phyloP scores from a whole-genome alignment of 495 filamentous ascomycete genomes.

The Tuber indicum region DNA sequence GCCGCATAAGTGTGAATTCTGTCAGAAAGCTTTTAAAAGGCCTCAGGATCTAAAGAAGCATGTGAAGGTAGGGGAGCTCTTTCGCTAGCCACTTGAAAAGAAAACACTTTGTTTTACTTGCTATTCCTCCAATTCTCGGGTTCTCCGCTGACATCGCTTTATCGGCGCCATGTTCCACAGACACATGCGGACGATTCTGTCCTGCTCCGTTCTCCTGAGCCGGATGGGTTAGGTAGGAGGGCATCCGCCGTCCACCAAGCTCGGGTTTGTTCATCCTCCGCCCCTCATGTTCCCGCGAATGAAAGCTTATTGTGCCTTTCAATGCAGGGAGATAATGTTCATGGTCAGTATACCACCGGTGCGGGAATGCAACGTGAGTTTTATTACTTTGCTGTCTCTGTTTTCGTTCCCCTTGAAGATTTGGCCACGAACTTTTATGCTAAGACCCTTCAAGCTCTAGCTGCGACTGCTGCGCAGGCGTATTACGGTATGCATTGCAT shows the following conservation, averaged over 20 bases:
- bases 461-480: slow-evolving; percentile 41
- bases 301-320: slow-evolving; percentile 35
- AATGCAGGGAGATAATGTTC: slow-evolving; percentile 42
- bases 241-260: slow-evolving; percentile 36
- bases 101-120: slow-evolving; percentile 29
- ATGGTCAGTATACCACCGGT: slow-evolving; percentile 39
- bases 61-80: slow-evolving; percentile 60
- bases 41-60: slow-evolving; percentile 99
- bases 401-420: slow-evolving; percentile 2
- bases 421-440: slow-evolving; percentile 16
- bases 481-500: slow-evolving; percentile 41
- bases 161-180: slow-evolving; percentile 44
- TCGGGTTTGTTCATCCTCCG: slow-evolving; percentile 38
- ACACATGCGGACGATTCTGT: slow-evolving; percentile 99
- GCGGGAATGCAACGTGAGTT: slow-evolving; percentile 41
- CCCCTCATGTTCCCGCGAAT: slow-evolving; percentile 35
- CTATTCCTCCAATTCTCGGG: slow-evolving; percentile 27
- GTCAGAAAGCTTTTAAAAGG: slow-evolving; percentile 97
- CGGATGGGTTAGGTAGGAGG: slow-evolving; percentile 42
- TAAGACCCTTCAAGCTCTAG: slow-evolving; percentile 29
- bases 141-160: slow-evolving; percentile 43
- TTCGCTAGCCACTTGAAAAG: slow-evolving; percentile 33
- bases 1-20: slow-evolving; percentile 98
- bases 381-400: not conserved
- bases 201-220: slow-evolving; percentile 66